These are phyloP conservation scores for Chenopodium suecicum DNA, from an alignment of 148 eudicot genomes.

Conservation along the genomic window DNA sequence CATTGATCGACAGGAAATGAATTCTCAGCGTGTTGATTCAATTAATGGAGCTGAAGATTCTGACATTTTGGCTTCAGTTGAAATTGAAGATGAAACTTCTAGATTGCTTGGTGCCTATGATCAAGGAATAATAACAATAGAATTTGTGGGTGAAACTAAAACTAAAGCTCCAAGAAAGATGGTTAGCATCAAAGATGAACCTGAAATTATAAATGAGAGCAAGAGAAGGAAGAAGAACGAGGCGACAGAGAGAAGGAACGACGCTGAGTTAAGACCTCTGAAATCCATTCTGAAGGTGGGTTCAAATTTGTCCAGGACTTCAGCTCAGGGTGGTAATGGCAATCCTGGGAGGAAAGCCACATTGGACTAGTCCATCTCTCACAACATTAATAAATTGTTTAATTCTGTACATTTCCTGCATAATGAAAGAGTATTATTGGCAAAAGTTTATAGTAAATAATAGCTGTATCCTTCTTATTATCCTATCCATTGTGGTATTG, in stretches of 20 bases:
- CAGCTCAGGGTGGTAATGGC: neutral
- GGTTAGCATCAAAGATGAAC: slow-evolving; percentile 56
- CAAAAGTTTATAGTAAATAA: neutral
- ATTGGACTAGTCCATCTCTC: neutral
- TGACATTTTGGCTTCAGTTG: slow-evolving; percentile 6
- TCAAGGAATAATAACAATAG: slow-evolving; percentile 6
- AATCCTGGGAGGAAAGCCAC: slow-evolving; percentile 6
- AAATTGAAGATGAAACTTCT: slow-evolving; percentile 25
- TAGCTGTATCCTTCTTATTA: neutral
- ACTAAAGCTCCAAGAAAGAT: slow-evolving; percentile 36
- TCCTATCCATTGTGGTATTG: neutral
- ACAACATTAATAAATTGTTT: neutral
- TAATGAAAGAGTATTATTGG: neutral
- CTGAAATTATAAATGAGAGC: slow-evolving; percentile 32
- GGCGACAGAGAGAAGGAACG: slow-evolving; percentile 20
- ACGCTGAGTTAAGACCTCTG: slow-evolving; percentile 37
- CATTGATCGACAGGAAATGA: neutral
- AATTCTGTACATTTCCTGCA: neutral
- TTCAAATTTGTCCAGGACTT: slow-evolving; percentile 26
- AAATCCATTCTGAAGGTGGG: slow-evolving; percentile 52
- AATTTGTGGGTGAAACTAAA: neutral
- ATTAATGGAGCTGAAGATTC: neutral
- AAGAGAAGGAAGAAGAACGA: slow-evolving; percentile 37
- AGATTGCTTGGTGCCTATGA: slow-evolving; percentile 17
- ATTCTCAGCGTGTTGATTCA: neutral